Evolutionary conservation across 768 basidiomycete genomes (phyloP).

Genomic region (Kwoniella bestiolae): DNA sequence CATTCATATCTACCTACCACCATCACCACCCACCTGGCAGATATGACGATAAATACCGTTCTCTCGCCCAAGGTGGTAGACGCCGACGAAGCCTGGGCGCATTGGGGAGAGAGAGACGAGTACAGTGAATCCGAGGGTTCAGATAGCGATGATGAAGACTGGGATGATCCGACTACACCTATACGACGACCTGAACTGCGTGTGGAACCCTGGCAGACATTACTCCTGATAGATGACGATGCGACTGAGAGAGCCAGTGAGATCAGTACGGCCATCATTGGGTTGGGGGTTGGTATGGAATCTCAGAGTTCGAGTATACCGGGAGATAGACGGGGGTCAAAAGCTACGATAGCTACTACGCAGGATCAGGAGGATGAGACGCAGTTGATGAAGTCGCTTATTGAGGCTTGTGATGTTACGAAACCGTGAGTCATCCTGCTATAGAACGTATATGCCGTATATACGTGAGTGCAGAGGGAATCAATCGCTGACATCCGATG

Average conservation of each 20-base stretch:
- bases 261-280: constrained; percentile 50
- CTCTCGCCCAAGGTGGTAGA: constrained; percentile 74
- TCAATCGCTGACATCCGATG: background rate
- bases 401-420: constrained; percentile 52
- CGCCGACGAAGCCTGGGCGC: constrained; percentile 48
- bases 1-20: constrained; percentile 63
- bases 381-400: constrained; percentile 40
- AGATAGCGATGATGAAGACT: constrained; percentile 30
- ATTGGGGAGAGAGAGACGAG: constrained; percentile 51
- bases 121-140: constrained; percentile 27
- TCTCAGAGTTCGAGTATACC: background rate
- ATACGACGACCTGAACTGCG: constrained; percentile 63
- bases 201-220: constrained; percentile 88
- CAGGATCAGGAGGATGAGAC: constrained; percentile 57
- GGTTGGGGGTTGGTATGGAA: constrained; percentile 33
- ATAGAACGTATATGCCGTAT: no score
- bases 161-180: constrained; percentile 26
- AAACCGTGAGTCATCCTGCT: constrained; percentile 43
- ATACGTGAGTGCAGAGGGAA: no score
- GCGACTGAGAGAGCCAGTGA: constrained; percentile 64
- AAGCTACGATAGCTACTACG: constrained; percentile 17
- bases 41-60: constrained; percentile 81
- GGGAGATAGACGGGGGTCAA: constrained; percentile 22
- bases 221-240: constrained; percentile 71
- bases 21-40: constrained; percentile 76